Evolutionary conservation across 805 yeast genomes (phyloP).

Genomic region (Wickerhamiella lipophila): DNA sequence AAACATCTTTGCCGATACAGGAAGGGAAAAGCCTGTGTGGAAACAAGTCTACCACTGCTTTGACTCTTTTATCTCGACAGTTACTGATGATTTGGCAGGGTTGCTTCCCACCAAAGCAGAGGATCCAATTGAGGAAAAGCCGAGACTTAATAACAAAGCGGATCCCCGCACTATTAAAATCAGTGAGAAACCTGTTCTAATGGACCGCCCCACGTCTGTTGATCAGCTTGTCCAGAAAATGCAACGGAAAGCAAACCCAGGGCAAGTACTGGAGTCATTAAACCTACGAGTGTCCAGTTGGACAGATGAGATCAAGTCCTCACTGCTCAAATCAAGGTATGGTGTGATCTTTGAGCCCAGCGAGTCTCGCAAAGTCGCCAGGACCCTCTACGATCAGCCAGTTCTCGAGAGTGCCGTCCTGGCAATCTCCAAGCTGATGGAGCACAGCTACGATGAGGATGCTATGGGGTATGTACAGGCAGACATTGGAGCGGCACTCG

Average conservation of each 20-base stretch:
- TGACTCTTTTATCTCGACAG: neutral
- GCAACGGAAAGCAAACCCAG: neutral
- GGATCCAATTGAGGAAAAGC: neutral
- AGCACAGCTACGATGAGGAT: constrained; percentile 29
- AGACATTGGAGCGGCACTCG: constrained; percentile 28
- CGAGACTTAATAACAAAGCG: constrained; percentile 17
- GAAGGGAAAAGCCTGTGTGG: constrained; percentile 27
- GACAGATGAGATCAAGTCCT: neutral
- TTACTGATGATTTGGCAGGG: neutral
- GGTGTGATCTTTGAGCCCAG: constrained; percentile 30
- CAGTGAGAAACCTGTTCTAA: constrained; percentile 15
- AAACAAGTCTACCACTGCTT: constrained; percentile 19
- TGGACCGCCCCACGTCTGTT: neutral
- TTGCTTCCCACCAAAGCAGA: neutral
- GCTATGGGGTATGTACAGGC: constrained; percentile 31
- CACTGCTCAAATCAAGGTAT: neutral
- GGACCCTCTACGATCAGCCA: constrained; percentile 22
- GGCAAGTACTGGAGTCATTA: neutral
- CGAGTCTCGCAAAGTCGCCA: constrained; percentile 21
- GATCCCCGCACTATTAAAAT: constrained; percentile 20
- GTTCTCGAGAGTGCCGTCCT: constrained; percentile 25
- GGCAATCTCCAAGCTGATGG: constrained; percentile 26
- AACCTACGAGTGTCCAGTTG: neutral
- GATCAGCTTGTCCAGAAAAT: constrained; percentile 7
- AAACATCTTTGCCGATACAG: constrained; percentile 28